phyloP scores from a whole-genome alignment of 116 monocot species.

The Trichopus zeylanicus region DNA sequence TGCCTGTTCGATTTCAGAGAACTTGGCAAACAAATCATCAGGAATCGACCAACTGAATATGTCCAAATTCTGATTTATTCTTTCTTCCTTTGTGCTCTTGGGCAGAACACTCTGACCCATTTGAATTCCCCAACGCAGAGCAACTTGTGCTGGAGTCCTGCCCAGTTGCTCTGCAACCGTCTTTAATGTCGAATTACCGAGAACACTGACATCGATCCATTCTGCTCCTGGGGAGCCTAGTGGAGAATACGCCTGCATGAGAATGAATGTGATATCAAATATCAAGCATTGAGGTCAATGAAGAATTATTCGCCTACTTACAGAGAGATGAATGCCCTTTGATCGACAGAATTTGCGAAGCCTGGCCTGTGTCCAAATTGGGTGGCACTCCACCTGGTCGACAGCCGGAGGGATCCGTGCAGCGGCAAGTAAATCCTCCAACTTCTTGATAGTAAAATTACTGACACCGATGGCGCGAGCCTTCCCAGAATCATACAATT shows the following conservation, averaged over 20 bases:
- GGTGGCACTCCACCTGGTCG: conserved; percentile 73
- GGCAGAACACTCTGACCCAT: conserved; percentile 38
- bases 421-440: conserved; percentile 43
- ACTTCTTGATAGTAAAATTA: conserved; percentile 68
- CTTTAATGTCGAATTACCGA: conserved; percentile 15
- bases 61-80: conserved; percentile 30
- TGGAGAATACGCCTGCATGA: conserved; percentile 34
- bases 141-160: conserved; percentile 43
- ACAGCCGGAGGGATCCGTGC: conserved; percentile 64
- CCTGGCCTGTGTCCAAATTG: no score
- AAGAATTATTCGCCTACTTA: conserved; percentile 16
- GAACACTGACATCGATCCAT: conserved; percentile 24
- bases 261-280: neutral
- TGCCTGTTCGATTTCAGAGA: conserved; percentile 45
- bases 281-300: neutral
- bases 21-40: conserved; percentile 28
- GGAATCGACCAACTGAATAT: conserved; percentile 46
- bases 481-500: conserved; percentile 47
- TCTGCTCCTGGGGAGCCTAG: conserved; percentile 36
- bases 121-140: conserved; percentile 41
- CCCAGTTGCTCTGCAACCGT: conserved; percentile 25
- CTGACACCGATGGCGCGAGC: conserved; percentile 69
- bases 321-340: conserved; percentile 55
- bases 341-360: conserved; percentile 30
- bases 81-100: conserved; percentile 32